A percentile compares a stretch with the other conserved stretches of the same genome.
Conservation (phyloP, 2,329 filamentous ascomycete genomes). For the Apiospora pterosperma region DNA sequence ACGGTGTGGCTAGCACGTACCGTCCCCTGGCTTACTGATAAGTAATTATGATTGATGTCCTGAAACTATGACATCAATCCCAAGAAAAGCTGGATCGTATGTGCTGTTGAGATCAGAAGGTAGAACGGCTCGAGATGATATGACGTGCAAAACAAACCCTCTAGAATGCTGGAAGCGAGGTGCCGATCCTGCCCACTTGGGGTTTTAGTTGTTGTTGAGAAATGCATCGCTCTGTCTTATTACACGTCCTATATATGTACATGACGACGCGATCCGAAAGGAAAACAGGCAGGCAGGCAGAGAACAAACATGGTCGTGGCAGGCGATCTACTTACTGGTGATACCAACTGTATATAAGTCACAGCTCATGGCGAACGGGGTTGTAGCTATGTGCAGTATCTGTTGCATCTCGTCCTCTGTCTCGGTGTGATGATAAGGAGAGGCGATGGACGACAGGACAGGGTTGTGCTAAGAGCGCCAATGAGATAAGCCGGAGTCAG, state of each 20-base stretch:
- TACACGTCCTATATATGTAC: neutral
- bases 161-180: neutral
- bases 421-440: neutral
- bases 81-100: neutral
- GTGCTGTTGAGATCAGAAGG: neutral
- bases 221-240: neutral
- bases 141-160: neutral
- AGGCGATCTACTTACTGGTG: neutral
- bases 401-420: neutral
- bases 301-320: neutral
- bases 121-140: neutral
- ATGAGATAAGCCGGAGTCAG: constrained; percentile 1
- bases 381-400: neutral
- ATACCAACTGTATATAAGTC: neutral
- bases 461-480: neutral
- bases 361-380: neutral
- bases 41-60: neutral
- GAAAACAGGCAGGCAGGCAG: neutral
- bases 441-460: neutral
- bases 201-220: neutral
- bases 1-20: neutral
- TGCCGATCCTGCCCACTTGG: neutral
- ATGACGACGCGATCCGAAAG: neutral
- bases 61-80: neutral
- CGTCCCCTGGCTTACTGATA: neutral